These are phyloP conservation scores for Penicillium sp. DNA, from an alignment of 2,329 filamentous ascomycete genomes.

Conservation along the genomic window DNA sequence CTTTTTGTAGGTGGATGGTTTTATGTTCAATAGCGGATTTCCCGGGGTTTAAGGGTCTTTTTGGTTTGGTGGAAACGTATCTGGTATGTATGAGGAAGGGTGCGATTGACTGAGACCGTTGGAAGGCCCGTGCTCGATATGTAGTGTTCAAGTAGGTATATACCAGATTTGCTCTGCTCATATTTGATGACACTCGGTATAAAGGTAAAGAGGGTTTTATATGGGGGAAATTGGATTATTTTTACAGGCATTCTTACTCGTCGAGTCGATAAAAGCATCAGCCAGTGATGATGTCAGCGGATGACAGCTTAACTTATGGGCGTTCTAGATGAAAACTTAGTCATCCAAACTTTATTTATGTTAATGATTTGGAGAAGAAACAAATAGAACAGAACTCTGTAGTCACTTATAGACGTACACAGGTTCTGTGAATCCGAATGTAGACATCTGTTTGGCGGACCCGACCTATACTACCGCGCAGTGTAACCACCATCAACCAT, in stretches of 20 bases:
- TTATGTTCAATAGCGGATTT: neutral
- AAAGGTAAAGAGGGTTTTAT: neutral
- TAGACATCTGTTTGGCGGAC: neutral
- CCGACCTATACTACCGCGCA: slow-evolving; percentile 2
- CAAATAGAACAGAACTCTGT: neutral
- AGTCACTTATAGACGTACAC: neutral
- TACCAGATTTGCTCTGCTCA: neutral
- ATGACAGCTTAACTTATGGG: neutral
- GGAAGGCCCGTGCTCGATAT: neutral
- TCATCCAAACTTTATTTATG: too few relatives aligned
- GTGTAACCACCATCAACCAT: slow-evolving; percentile 22
- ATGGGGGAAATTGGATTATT: too few relatives aligned
- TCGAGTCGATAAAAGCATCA: neutral
- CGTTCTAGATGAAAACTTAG: neutral
- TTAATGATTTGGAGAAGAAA: too few relatives aligned
- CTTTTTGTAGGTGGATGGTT: neutral
- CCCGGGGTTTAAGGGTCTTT: neutral
- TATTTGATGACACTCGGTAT: neutral
- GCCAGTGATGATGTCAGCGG: neutral
- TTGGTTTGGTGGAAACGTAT: neutral
- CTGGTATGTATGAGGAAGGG: neutral
- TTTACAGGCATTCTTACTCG: too few relatives aligned
- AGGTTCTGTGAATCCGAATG: too few relatives aligned
- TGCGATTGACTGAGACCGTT: neutral
- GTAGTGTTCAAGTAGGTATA: neutral